phyloP scores from a whole-genome alignment of 768 basidiomycete species.

The Pulveroboletus sp. region DNA sequence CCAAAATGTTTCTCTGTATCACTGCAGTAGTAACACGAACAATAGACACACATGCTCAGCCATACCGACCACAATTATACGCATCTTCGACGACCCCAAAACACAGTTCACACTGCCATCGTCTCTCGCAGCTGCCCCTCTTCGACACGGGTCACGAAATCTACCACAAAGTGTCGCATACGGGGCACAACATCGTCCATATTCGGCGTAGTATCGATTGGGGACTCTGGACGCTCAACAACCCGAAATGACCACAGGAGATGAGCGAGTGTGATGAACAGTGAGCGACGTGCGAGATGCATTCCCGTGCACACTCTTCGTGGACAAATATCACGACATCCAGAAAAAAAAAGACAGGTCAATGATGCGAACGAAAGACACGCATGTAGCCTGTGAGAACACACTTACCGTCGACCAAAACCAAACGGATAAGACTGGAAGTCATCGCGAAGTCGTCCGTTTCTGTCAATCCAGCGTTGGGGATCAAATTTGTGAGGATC shows the following conservation, averaged over 20 bases:
- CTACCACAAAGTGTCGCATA: slow-evolving; percentile 49
- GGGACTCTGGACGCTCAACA: slow-evolving; percentile 38
- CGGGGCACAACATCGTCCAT: slow-evolving; percentile 55
- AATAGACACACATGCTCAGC: too few species aligned
- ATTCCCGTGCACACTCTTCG: slow-evolving; percentile 58
- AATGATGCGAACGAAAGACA: too few species aligned
- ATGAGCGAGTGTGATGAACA: slow-evolving; percentile 56
- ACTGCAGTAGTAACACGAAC: too few species aligned
- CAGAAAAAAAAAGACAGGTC: too few species aligned
- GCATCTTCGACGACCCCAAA: too few species aligned
- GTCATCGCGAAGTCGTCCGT: slow-evolving; percentile 44
- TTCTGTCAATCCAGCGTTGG: slow-evolving; percentile 45
- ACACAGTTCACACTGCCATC: slow-evolving; percentile 3
- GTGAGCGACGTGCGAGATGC: slow-evolving; percentile 46
- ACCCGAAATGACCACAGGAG: slow-evolving; percentile 61
- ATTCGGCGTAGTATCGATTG: slow-evolving; percentile 51
- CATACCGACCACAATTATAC: too few species aligned
- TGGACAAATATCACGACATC: too few species aligned
- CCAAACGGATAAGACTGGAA: slow-evolving; percentile 48
- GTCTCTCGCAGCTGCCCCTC: slow-evolving; percentile 11
- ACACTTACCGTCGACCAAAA: slow-evolving; percentile 40
- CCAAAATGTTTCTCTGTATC: too few species aligned
- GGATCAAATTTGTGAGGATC: slow-evolving; percentile 45
- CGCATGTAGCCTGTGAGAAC: too few species aligned
- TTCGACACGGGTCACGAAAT: slow-evolving; percentile 44